Evolutionary conservation across 768 basidiomycete species (phyloP), one percentile per base, ranked within the genome.

Genomic region (Suillus ampliporus): DNA sequence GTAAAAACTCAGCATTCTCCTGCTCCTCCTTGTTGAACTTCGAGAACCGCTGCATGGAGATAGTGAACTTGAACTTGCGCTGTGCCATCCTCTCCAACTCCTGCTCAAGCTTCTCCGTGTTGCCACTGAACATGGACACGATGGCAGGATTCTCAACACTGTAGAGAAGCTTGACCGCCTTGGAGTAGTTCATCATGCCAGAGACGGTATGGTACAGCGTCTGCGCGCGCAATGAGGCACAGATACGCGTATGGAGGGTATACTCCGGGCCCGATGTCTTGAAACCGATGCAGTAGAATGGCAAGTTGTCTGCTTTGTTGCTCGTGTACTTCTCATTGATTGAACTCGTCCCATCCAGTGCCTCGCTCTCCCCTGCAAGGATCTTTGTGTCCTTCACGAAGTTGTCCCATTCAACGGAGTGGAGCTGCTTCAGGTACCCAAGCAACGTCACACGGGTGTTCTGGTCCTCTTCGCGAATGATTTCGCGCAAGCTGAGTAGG

Each of bases 101-200:
- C 47, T 94, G 88, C 78, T 99, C 97, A 46, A 99, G 85, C 62
- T 90, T 87, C 73, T 99, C 97, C 10, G 97, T 97, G 80, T 97
- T 98, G 5, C 97, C 96, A 46, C 93, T 94, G 77, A 98, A 97
- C 64, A 87, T 86, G 73, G 98, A 95, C 2, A 99, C 97, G 61
- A 98, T 91, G 75, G 95, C 94, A 9, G 97, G 97, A 77, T 98
- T 99, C 79, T 99, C 97, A 64, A 99, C 97, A 40, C 97, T 92
- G 77, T 99, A 99, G 21, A 99, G 86, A 41, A 99, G 85, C 77
- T 99, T 99, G 89, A 99, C 97, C 28, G 97, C 97, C 80, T 99
- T 99, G 71, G 95, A 92, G 79, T 99, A 99, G 81, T 99, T 99
- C 97, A 99, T 99, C 94, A 99, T 98, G 65, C 97, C 97, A 5